phyloP scores from a whole-genome alignment of 1,139 yeast species.

The Scheffersomyces quercinus region DNA sequence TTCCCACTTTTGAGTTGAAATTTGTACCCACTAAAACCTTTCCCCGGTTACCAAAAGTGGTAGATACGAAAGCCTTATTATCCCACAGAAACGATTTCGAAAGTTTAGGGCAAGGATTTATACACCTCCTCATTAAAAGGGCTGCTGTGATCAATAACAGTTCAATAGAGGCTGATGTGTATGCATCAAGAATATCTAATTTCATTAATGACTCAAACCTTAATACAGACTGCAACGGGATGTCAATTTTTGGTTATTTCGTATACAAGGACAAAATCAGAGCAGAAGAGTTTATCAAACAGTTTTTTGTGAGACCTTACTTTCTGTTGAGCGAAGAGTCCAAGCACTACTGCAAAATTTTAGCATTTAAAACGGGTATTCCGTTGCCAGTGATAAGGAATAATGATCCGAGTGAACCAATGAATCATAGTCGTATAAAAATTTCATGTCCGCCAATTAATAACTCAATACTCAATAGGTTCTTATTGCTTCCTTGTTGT shows the following conservation, averaged over 20 bases:
- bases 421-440: not conserved
- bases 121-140: not conserved
- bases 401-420: not conserved
- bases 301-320: constrained; percentile 3
- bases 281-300: constrained; percentile 4
- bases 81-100: not conserved
- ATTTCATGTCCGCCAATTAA: not conserved
- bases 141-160: not conserved
- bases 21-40: not conserved
- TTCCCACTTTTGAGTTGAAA: not conserved
- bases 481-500: not conserved
- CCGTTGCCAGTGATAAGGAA: constrained; percentile 4
- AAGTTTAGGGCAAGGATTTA: not conserved
- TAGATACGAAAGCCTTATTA: not conserved
- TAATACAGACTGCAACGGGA: not conserved
- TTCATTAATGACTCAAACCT: not conserved
- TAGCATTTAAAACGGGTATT: constrained; percentile 1
- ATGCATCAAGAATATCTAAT: not conserved
- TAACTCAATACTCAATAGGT: not conserved
- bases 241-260: constrained; percentile 2
- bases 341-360: constrained; percentile 1
- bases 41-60: not conserved
- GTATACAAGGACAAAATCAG: constrained; percentile 1
- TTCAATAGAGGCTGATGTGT: not conserved
- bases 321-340: not conserved